Conservation (phyloP, 768 basidiomycete species). For the Ramaria sp. region DNA sequence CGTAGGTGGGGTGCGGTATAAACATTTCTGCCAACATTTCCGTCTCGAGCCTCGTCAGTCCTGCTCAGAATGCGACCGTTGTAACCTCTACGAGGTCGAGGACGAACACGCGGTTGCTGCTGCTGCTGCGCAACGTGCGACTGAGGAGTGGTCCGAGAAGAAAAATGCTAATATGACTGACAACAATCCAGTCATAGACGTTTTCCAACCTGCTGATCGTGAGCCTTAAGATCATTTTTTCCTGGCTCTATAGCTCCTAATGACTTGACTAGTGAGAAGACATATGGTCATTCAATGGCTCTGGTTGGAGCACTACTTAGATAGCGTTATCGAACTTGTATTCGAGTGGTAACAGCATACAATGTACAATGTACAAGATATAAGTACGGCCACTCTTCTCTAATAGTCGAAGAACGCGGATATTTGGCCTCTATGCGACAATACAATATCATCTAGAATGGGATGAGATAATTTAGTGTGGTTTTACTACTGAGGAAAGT, state of each 20-base stretch:
- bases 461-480: no score
- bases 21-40: constrained; percentile 13
- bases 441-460: no score
- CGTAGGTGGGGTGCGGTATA: constrained; percentile 6
- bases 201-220: background rate
- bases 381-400: no score
- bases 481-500: no score
- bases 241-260: background rate
- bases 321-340: background rate
- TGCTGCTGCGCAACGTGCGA: background rate
- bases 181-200: background rate
- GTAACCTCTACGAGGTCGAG: background rate
- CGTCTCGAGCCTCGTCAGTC: background rate
- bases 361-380: background rate
- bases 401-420: no score
- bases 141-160: background rate
- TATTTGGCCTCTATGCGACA: no score
- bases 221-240: background rate
- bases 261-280: background rate
- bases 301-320: background rate
- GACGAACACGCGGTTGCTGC: background rate
- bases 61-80: background rate
- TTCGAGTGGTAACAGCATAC: background rate
- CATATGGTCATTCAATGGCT: background rate
- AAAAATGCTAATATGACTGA: background rate